Base-by-base conservation (phyloP, 345 rosid genomes). In the Reutealis trisperma region DNA sequence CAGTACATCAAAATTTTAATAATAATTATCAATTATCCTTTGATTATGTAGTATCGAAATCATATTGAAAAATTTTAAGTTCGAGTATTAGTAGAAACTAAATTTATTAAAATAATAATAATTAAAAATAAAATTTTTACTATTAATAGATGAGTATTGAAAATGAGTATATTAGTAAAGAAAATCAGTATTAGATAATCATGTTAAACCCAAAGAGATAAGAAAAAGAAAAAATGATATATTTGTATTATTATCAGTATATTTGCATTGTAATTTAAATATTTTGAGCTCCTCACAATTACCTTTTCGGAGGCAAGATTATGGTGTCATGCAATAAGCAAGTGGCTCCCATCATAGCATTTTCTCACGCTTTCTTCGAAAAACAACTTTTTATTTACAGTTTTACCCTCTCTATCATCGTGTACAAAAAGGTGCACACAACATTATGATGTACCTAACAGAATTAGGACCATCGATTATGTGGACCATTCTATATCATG, bases 321-420 rank as follows among this genome's bases (percentile, higher is more conserved):
- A 84, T 89, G 89, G 69, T 77, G 72, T 85, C 87, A 61, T 81
- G 93, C 86, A 81, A 78, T 83, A 61, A 76, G 82, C 79, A 76
- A 74, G 81, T 83, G 89, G 82, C 69, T 62, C 75, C 79, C 85
- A 87, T 91, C 73, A 84, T 91, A 77, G 86, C 91, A 73, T 61
- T 27, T 49, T 67, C 77, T 72, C 90, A 88, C 85, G 88, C 88
- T 78, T 79, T 72, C 77, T 22, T 67, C 32, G n/a, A 32, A 32
- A 47, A 24, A 47, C 24, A 6, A 2, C 1, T 15, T n/a, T 69
- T 21, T 22, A 18, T 75, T 80, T 74, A 63, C 83, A 27, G 32
- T 78, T 85, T 80, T 80, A 49, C 69, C 84, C 75, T 61, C 30
- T 45, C 30, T 34, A 70, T 78, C 58, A 81, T 54, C 78, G 13